Conservation (phyloP, 108 stramenopile genomes). For the Nitzschia sp. region DNA sequence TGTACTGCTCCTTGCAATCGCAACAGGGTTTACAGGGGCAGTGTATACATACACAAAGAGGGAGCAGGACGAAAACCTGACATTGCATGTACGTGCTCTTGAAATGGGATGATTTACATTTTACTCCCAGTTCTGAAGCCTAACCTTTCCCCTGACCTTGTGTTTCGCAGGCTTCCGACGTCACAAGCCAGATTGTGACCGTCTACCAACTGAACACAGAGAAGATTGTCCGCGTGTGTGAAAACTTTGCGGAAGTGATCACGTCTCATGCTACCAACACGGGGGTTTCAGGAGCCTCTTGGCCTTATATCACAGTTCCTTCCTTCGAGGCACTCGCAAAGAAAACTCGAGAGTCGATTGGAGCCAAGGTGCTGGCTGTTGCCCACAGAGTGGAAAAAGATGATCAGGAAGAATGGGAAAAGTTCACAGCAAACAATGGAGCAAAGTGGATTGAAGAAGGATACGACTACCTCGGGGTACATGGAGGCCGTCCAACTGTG, state of each 20-base stretch:
- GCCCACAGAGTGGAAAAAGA: neutral
- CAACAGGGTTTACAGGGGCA: neutral
- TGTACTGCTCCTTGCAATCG: neutral
- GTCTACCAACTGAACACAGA: neutral
- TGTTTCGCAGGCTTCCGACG: neutral
- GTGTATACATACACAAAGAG: neutral
- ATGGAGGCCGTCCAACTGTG: no score
- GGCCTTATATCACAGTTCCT: slow-evolving; percentile 29
- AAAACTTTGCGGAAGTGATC: neutral
- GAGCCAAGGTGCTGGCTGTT: neutral
- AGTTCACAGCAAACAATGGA: neutral
- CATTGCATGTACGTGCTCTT: neutral
- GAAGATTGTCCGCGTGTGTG: neutral
- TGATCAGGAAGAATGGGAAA: slow-evolving; percentile 8
- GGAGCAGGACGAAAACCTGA: neutral
- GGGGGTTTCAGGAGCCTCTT: neutral
- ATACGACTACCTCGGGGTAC: neutral
- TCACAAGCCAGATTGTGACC: neutral
- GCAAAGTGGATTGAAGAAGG: neutral
- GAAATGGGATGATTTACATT: no score
- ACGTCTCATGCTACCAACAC: neutral
- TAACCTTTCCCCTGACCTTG: neutral
- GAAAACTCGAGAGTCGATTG: no score
- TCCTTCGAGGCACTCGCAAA: slow-evolving; percentile 7
- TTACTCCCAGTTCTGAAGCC: neutral